Conservation (phyloP, 768 basidiomycete genomes). For the Rhizopogon roseolus region DNA sequence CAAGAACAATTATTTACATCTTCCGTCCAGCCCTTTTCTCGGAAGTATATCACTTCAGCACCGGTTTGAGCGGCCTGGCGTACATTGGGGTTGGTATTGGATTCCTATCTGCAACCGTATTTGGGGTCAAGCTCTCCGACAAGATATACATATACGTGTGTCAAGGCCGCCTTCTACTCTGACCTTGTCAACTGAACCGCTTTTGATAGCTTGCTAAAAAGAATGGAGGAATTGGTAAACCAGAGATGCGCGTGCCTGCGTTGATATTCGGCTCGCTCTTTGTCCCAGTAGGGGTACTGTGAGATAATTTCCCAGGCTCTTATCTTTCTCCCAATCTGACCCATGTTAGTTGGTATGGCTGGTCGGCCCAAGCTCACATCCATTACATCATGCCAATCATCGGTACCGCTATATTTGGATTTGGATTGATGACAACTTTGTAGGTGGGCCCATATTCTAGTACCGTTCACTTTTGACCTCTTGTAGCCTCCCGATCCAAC, state of each 20-base stretch:
- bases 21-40: constrained; percentile 36
- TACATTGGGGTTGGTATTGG: constrained; percentile 56
- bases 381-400: constrained; percentile 79
- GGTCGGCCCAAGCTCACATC: constrained; percentile 60
- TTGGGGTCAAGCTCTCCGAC: constrained; percentile 44
- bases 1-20: constrained; percentile 4
- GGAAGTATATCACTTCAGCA: constrained; percentile 43
- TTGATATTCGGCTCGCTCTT: constrained; percentile 68
- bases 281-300: constrained; percentile 67
- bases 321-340: background rate
- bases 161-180: background rate
- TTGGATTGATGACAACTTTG: constrained; percentile 60
- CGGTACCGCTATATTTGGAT: constrained; percentile 55
- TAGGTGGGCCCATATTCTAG: constrained; percentile 24
- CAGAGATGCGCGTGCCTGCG: constrained; percentile 74
- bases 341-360: constrained; percentile 65
- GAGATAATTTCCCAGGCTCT: constrained; percentile 18
- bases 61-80: constrained; percentile 49
- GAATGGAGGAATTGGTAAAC: constrained; percentile 61
- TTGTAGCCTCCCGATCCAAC: constrained; percentile 56
- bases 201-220: constrained; percentile 38
- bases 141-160: constrained; percentile 45
- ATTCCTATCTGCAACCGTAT: constrained; percentile 42
- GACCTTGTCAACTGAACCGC: no score
- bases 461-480: background rate